Base-by-base conservation (phyloP, 805 yeast species). In the Tetrapisispora namnaoensis region DNA sequence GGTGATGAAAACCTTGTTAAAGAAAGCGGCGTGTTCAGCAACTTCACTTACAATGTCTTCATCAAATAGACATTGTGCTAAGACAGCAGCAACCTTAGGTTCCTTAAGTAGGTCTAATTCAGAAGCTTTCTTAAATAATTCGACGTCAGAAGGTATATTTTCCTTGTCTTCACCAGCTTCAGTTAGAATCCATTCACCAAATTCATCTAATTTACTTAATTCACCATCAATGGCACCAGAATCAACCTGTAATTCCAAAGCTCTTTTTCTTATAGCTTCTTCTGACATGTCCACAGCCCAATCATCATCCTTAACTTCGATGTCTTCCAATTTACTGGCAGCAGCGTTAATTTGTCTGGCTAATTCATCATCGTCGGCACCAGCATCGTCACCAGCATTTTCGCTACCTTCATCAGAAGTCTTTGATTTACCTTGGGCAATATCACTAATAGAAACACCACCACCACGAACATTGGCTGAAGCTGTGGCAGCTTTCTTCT, bases 271-370 rank as follows among this genome's bases (percentile, higher is more conserved):
- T 55, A 91, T 87, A 50, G 98, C 98, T 71, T 89, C 98, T 67
- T 86, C 93, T 44, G 95, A 86, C 78, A 90, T 87, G 68, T 91
- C 99, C 40, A 90, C 96, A 18, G 96, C 88, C 98, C 98, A 91
- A 56, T 87, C 95, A 57, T 86, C 97, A 64, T 89, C 96, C 55
- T 82, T 82, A 48, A 86, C 84, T 44, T 70, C 74, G 52, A 77
- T 81, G 51, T 79, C 77, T 45, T 77, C 77, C 51, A 86, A 72
- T 37, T 74, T 78, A 13, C 88, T 83, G 20, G 93, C 95, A 66
- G 86, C 95, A 42, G 93, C 88, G 66, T 80, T 83, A 73, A 85
- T 83, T 62, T 83, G 83, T 63, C 80, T 77, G 41, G 93, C 81
- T 56, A 86, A 75, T 48, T 78, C 83, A 63, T 85, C 91, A 55